These are phyloP conservation scores for Helenozyma rhizophorensis DNA, from an alignment of 805 yeast species.

Conservation along the genomic window DNA sequence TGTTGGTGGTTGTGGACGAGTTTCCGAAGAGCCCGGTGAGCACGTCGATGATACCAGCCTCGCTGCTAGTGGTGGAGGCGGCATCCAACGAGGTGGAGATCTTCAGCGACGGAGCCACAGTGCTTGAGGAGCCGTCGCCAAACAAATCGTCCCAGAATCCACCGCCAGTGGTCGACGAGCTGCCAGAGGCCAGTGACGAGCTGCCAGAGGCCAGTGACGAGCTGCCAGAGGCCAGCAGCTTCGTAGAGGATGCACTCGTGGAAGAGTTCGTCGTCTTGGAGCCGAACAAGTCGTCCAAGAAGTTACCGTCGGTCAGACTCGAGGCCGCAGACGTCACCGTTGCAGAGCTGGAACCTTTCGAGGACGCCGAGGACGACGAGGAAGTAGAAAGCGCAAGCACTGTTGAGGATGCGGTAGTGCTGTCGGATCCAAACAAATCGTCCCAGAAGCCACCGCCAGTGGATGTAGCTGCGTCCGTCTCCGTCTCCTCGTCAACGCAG, in stretches of 20 bases:
- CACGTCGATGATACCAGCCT: too few species aligned
- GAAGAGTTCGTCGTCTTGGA: conserved; percentile 5
- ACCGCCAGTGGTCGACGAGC: conserved; percentile 1
- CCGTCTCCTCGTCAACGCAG: conserved; percentile 2
- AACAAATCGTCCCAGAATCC: conserved; percentile 2
- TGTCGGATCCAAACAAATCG: conserved; percentile 8
- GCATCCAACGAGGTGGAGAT: too few species aligned
- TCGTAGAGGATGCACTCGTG: conserved; percentile 3
- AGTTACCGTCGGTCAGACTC: conserved; percentile 7
- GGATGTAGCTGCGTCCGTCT: conserved; percentile 4
- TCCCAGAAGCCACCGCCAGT: conserved; percentile 9
- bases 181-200: background rate
- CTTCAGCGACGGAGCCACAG: too few species aligned
- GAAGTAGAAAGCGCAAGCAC: too few species aligned
- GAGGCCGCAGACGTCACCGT: conserved; percentile 5
- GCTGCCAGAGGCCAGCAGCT: background rate
- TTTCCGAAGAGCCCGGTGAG: background rate
- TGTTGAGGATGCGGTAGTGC: conserved; percentile 2
- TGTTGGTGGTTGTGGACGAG: background rate
- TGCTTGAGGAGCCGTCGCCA: background rate
- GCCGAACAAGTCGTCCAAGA: conserved; percentile 10
- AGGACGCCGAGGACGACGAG: too few species aligned
- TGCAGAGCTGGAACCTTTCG: too few species aligned
- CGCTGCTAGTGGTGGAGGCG: too few species aligned
- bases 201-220: conserved; percentile 1